Base-by-base conservation (phyloP, 805 yeast species). In the Candida multigemmis region DNA sequence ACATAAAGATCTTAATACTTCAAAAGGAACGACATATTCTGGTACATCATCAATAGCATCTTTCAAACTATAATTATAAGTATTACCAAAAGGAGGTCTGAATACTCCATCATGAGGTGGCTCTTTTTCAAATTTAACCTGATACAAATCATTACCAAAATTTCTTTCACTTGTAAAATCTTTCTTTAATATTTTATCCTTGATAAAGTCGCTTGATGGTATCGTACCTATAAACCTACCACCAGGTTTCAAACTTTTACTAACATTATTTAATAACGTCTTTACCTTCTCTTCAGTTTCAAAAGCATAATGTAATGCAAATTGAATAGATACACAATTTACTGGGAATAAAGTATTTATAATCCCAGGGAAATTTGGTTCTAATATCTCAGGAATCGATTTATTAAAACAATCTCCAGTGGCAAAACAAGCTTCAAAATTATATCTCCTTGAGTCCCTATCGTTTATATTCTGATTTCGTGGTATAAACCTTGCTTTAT, bases 11-110 rank as follows among this genome's bases (percentile, higher is more conserved):
- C 94, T 67, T 32, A 91, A 71, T 1, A 77, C 71, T 44, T 89
- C 96, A 53, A 91, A 86, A 1, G 96, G 97, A 5, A 91, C 96
- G 5, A 91, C 93, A 44, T 81, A 91, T 46, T 91, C 99, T 0
- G 97, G 97, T 14, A 91, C 96, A 42, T 91, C 78, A 35, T 85
- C 96, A 25, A 91, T 89, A 0, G 99, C 98, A 56, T 91, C 98
- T 37, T 76, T 76, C 32, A 91, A 58, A 56, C 64, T 83, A 48
- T 82, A 91, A 28, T 71, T 73, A 51, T 91, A 91, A 42, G 72
- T 65, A 50, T 87, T 81, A 0, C 98, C 99, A 46, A 62, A 85
- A 0, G 91, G 82, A 1, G 77, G 70, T 7, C 73, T 58, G 44
- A 83, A 84, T 25, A 70, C 73, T 2, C 89, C 86, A 39, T 74